A percentile compares a stretch with the other conserved stretches of the same genome.
Evolutionary conservation across 306 rosid genomes (phyloP).

Genomic region (Dalbergia oliveri): DNA sequence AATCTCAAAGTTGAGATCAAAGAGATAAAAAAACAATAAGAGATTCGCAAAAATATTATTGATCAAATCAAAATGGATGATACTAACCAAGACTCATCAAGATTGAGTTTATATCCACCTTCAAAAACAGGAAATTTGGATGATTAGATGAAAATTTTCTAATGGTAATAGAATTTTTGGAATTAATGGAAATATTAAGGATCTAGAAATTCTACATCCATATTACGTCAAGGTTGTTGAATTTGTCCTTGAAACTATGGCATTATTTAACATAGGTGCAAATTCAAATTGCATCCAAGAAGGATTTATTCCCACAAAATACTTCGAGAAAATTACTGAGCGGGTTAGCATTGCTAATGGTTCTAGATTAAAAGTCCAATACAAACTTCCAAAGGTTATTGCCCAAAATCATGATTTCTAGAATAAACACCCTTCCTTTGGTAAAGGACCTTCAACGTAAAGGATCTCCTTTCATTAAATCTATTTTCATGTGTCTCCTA

Average conservation of each 20-base stretch:
- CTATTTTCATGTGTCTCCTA: too few relatives aligned
- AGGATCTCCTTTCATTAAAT: neutral
- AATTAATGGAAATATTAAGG: too few relatives aligned
- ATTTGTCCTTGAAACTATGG: neutral
- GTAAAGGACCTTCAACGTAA: too few relatives aligned
- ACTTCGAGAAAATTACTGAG: neutral
- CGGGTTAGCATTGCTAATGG: neutral
- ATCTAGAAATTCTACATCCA: too few relatives aligned
- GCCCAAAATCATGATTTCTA: neutral
- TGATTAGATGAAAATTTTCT: neutral
- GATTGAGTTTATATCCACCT: too few relatives aligned
- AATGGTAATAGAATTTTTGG: neutral
- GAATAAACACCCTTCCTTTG: neutral
- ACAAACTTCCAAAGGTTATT: neutral
- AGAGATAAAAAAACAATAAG: neutral
- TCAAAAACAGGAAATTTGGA: too few relatives aligned
- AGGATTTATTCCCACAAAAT: neutral
- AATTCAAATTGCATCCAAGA: neutral
- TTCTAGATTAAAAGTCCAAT: neutral
- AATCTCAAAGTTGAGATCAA: neutral
- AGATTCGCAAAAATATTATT: neutral
- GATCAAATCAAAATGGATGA: too few relatives aligned
- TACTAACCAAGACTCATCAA: too few relatives aligned
- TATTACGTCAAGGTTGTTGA: neutral
- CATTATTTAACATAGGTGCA: neutral